Conservation (phyloP, 495 filamentous ascomycete genomes). For the Aspergillus campestris region DNA sequence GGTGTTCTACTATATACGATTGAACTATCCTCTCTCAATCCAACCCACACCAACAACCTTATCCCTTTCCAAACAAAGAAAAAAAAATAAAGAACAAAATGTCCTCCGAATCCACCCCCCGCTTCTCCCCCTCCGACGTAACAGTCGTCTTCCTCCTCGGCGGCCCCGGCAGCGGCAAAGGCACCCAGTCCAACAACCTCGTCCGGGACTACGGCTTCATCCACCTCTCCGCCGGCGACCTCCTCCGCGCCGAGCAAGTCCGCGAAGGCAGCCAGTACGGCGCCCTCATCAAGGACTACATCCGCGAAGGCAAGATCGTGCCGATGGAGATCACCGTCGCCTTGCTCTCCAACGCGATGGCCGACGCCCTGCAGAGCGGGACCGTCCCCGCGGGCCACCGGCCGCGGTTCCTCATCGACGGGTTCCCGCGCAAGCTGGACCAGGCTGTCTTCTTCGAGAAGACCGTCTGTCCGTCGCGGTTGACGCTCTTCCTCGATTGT, state of each 20-base stretch:
- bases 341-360: slow-evolving; percentile 88
- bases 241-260: slow-evolving; percentile 88
- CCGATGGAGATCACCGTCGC: slow-evolving; percentile 98
- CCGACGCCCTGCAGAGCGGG: slow-evolving; percentile 38
- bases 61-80: slow-evolving; percentile 3
- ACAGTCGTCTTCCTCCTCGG: slow-evolving; percentile 69
- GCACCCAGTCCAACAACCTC: slow-evolving; percentile 76
- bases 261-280: slow-evolving; percentile 80
- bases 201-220: slow-evolving; percentile 86
- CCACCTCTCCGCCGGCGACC: slow-evolving; percentile 87
- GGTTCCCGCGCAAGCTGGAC: slow-evolving; percentile 95
- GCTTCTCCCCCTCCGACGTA: slow-evolving; percentile 71
- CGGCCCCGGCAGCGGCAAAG: slow-evolving; percentile 49
- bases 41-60: slow-evolving; percentile 2
- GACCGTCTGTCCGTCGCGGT: slow-evolving; percentile 68
- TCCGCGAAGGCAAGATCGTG: slow-evolving; percentile 88
- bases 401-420: slow-evolving; percentile 75
- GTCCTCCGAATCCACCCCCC: slow-evolving; percentile 41
- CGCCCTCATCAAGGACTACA: slow-evolving; percentile 79
- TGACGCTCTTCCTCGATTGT: slow-evolving; percentile 89
- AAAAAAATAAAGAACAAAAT: slow-evolving; percentile 14
- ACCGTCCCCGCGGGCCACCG: slow-evolving; percentile 12
- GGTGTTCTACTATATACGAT: slow-evolving; percentile 4
- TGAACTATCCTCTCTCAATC: slow-evolving; percentile 5
- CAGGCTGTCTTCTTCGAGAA: slow-evolving; percentile 91